Evolutionary conservation across 2,329 filamentous ascomycete genomes (phyloP).

Genomic region (Rachicladosporium sp.): DNA sequence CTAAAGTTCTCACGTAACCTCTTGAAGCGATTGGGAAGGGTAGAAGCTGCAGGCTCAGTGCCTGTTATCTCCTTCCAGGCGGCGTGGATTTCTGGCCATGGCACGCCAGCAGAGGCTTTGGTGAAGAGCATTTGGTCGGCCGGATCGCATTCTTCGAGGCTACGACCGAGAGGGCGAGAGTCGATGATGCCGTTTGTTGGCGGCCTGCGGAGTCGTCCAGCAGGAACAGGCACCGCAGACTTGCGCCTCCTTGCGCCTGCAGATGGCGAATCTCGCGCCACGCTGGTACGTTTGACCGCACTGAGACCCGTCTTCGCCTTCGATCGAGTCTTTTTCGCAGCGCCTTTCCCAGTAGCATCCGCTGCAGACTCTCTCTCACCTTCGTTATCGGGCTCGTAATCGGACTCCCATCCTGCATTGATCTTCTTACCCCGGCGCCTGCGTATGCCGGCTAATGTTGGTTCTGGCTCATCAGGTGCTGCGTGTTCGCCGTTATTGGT

Average conservation of each 20-base stretch:
- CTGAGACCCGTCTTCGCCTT: too few species aligned
- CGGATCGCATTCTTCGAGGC: conserved; percentile 17
- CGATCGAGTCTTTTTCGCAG: too few species aligned
- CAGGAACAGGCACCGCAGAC: not conserved
- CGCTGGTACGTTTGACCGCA: conserved; percentile 2
- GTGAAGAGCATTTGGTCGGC: conserved; percentile 18
- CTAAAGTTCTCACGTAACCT: conserved; percentile 29
- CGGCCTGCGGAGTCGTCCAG: too few species aligned
- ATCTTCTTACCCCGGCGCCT: too few species aligned
- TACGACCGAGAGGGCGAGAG: conserved; percentile 8
- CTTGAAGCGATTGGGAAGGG: conserved; percentile 23
- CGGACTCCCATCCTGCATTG: too few species aligned
- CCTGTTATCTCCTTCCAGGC: conserved; percentile 21
- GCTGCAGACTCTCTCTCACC: too few species aligned
- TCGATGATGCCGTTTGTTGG: not conserved
- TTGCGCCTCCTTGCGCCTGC: conserved; percentile 2
- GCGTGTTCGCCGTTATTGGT: too few species aligned
- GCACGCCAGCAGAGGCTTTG: not conserved
- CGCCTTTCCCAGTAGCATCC: too few species aligned
- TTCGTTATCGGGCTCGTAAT: too few species aligned
- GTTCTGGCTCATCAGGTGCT: too few species aligned
- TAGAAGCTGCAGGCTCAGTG: conserved; percentile 21
- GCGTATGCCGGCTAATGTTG: too few species aligned
- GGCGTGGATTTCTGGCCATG: conserved; percentile 17
- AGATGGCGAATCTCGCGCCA: not conserved